phyloP scores from a whole-genome alignment of 2,329 filamentous ascomycete species.

The Acrocalymma vagum region DNA sequence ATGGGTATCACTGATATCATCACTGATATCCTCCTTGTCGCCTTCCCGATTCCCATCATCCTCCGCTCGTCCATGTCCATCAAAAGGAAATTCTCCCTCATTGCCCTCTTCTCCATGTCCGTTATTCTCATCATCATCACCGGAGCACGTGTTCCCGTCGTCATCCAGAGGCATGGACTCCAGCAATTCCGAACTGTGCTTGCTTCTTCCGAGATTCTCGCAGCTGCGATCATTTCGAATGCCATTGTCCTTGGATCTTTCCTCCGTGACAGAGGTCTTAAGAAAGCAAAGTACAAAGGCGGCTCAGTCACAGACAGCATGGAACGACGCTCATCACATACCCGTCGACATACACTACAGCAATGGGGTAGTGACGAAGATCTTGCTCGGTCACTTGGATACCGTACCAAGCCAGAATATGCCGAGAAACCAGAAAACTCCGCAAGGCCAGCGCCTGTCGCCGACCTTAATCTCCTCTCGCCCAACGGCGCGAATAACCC shows the following conservation, averaged over 20 bases:
- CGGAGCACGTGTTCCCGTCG: slow-evolving; percentile 79
- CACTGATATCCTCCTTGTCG: slow-evolving; percentile 86
- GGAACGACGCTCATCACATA: slow-evolving; percentile 66
- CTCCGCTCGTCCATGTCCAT: slow-evolving; percentile 77
- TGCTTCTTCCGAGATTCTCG: slow-evolving; percentile 89
- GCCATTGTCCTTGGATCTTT: slow-evolving; percentile 91
- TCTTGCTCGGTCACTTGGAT: slow-evolving; percentile 80
- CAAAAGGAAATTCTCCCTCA: slow-evolving; percentile 81
- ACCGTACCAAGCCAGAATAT: slow-evolving; percentile 67
- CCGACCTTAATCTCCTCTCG: slow-evolving; percentile 35
- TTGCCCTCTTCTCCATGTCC: slow-evolving; percentile 85
- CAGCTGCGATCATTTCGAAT: slow-evolving; percentile 87
- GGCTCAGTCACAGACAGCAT: slow-evolving; percentile 61
- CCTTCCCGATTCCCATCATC: slow-evolving; percentile 91
- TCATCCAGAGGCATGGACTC: slow-evolving; percentile 73
- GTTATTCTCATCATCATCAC: slow-evolving; percentile 81
- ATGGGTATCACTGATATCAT: slow-evolving; percentile 90
- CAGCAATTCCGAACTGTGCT: slow-evolving; percentile 90
- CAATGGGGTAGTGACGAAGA: slow-evolving; percentile 93
- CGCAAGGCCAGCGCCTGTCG: slow-evolving; percentile 48
- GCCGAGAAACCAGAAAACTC: slow-evolving; percentile 52
- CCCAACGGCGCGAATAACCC: slow-evolving; percentile 26
- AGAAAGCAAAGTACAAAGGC: slow-evolving; percentile 80
- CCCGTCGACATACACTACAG: slow-evolving; percentile 69
- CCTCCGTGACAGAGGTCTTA: slow-evolving; percentile 86